These are phyloP conservation scores for Rhodotorula toruloides DNA, from an alignment of 768 basidiomycete species.

Conservation along the genomic window DNA sequence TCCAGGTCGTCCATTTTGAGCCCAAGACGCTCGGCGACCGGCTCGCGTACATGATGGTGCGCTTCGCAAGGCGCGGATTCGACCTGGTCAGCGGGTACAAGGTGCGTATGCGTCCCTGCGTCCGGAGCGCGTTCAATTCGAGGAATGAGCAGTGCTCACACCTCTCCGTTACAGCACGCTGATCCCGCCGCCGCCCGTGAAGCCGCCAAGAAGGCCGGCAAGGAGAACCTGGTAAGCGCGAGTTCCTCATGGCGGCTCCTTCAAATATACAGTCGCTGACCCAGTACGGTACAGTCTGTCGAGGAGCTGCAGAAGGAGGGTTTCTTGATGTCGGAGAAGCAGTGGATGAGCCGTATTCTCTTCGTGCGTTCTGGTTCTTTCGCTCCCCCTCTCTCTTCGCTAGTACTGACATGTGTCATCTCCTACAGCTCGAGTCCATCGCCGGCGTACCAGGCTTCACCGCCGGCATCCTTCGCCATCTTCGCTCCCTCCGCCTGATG, in stretches of 20 bases:
- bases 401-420: not conserved
- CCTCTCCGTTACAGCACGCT: conserved; percentile 10
- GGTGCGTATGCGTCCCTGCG: conserved; percentile 44
- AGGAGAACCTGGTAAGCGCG: conserved; percentile 14
- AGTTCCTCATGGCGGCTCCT: not conserved
- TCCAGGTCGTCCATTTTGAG: conserved; percentile 61
- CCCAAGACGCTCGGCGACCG: conserved; percentile 67
- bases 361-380: conserved; percentile 44
- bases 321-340: conserved; percentile 61
- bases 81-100: conserved; percentile 83
- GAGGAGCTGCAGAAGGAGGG: conserved; percentile 69
- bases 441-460: conserved; percentile 83
- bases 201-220: conserved; percentile 24
- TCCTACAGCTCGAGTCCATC: conserved; percentile 64
- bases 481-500: conserved; percentile 82
- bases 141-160: not conserved
- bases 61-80: conserved; percentile 59
- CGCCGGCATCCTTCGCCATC: conserved; percentile 54
- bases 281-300: conserved; percentile 46
- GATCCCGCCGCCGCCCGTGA: conserved; percentile 19
- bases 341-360: conserved; percentile 52
- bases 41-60: conserved; percentile 63
- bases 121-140: not conserved
- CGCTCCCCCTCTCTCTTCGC: not conserved
- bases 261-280: not conserved